These are phyloP conservation scores for Dianthus caryophyllus DNA, from an alignment of 148 eudicot genomes.

Conservation along the genomic window DNA sequence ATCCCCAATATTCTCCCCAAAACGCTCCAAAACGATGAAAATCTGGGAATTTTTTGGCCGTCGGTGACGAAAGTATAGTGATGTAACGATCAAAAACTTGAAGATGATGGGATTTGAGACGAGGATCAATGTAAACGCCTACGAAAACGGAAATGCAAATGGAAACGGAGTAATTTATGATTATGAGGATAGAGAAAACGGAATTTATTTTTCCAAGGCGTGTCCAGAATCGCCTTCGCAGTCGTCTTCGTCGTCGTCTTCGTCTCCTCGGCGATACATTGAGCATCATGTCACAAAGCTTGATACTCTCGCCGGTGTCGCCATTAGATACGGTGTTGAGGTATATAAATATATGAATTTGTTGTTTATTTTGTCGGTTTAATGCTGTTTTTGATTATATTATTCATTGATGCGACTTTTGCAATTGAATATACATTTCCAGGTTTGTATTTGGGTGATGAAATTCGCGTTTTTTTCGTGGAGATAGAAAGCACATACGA, in stretches of 20 bases:
- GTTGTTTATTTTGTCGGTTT: too few relatives aligned
- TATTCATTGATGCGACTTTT: too few relatives aligned
- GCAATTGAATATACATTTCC: too few relatives aligned
- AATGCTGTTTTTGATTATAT: too few relatives aligned
- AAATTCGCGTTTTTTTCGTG: too few relatives aligned
- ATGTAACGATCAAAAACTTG: not conserved
- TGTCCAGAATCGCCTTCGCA: constrained; percentile 25
- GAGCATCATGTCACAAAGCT: constrained; percentile 60
- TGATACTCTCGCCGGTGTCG: constrained; percentile 83
- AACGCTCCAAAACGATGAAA: not conserved
- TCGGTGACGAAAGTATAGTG: constrained; percentile 12
- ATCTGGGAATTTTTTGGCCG: not conserved
- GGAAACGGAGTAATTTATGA: constrained; percentile 20
- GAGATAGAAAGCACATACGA: too few relatives aligned
- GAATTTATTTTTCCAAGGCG: constrained; percentile 15
- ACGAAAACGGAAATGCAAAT: constrained; percentile 1
- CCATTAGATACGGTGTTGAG: constrained; percentile 89
- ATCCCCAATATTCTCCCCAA: too few relatives aligned
- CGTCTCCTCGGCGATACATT: constrained; percentile 26
- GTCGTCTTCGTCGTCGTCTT: constrained; percentile 27
- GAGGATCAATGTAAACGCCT: constrained; percentile 7
- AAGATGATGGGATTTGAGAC: constrained; percentile 26
- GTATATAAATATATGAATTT: constrained; percentile 29
- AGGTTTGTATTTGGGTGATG: too few relatives aligned
- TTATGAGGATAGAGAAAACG: constrained; percentile 24